Conservation (phyloP, 2,329 filamentous ascomycete species). For the Zymoseptoria passerinii region DNA sequence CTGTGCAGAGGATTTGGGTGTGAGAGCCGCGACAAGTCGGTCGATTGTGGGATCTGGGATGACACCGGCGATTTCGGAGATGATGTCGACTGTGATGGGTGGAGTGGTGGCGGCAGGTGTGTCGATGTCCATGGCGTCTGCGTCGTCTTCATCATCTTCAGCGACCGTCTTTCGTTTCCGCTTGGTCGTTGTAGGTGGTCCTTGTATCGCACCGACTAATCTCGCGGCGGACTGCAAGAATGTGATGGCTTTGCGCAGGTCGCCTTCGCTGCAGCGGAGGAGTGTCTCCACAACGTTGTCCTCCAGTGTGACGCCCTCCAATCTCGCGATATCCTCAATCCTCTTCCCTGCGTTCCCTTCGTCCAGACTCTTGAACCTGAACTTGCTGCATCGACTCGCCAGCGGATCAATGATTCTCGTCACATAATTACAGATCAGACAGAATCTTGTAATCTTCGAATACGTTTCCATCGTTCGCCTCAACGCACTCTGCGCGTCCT, state of each 20-base stretch:
- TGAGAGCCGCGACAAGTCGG: constrained; percentile 61
- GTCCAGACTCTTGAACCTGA: constrained; percentile 93
- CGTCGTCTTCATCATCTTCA: constrained; percentile 52
- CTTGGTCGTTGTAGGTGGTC: constrained; percentile 25
- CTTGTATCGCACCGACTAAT: constrained; percentile 59
- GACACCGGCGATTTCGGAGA: constrained; percentile 94
- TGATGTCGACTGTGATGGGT: constrained; percentile 63
- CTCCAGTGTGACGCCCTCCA: constrained; percentile 69
- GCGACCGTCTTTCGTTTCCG: constrained; percentile 43
- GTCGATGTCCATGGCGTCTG: constrained; percentile 45
- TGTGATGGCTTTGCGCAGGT: constrained; percentile 92
- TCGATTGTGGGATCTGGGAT: constrained; percentile 71
- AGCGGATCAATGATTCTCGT: constrained; percentile 96
- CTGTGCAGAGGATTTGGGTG: constrained; percentile 52
- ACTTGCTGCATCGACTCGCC: constrained; percentile 89
- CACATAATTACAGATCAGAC: constrained; percentile 97
- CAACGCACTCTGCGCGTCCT: constrained; percentile 89
- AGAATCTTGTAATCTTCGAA: constrained; percentile 91
- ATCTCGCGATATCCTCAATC: constrained; percentile 70
- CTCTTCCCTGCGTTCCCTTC: constrained; percentile 72
- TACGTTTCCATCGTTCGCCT: constrained; percentile 98
- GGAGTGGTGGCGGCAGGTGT: constrained; percentile 15
- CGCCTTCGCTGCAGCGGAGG: constrained; percentile 82
- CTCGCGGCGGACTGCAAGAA: constrained; percentile 91
- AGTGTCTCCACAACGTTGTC: constrained; percentile 74